Conservation (phyloP, 345 rosid species). For the Eucalyptus erythrocorys region DNA sequence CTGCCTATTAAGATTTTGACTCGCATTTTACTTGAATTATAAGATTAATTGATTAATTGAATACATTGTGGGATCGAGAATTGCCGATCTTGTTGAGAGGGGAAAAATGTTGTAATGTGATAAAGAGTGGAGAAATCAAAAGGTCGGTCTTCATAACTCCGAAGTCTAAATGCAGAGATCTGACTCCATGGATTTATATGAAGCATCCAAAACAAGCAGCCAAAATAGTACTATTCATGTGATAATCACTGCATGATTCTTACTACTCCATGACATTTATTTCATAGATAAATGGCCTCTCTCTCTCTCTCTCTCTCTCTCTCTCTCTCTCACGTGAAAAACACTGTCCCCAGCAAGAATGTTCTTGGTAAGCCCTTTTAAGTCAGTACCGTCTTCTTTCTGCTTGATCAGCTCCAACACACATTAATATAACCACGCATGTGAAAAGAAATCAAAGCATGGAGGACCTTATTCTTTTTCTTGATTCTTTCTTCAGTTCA, state of each 20-base stretch:
- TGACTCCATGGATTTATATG: not conserved
- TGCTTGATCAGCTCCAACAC: not conserved
- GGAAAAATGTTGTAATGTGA: not conserved
- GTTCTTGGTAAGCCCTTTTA: not conserved
- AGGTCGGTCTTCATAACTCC: not conserved
- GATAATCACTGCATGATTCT: not conserved
- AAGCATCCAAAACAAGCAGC: not conserved
- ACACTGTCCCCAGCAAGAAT: not conserved
- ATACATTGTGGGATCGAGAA: fast-evolving
- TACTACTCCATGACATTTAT: not conserved
- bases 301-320: not conserved
- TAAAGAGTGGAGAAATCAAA: not conserved
- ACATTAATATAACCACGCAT: not conserved
- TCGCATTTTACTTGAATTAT: not conserved
- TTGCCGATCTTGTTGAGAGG: fast-evolving
- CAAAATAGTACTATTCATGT: not conserved
- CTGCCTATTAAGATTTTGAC: not conserved
- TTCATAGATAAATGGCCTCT: not conserved
- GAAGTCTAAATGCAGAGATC: not conserved
- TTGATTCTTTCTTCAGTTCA: not conserved
- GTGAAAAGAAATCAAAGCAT: not conserved
- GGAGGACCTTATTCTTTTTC: not conserved
- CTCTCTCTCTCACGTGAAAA: not conserved
- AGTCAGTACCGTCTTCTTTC: not conserved
- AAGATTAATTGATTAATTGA: not conserved